A percentile compares a stretch with the other conserved stretches of the same genome.
These are phyloP conservation scores for Aspergillus sparsus DNA, from an alignment of 495 filamentous ascomycete genomes.

Conservation along the genomic window DNA sequence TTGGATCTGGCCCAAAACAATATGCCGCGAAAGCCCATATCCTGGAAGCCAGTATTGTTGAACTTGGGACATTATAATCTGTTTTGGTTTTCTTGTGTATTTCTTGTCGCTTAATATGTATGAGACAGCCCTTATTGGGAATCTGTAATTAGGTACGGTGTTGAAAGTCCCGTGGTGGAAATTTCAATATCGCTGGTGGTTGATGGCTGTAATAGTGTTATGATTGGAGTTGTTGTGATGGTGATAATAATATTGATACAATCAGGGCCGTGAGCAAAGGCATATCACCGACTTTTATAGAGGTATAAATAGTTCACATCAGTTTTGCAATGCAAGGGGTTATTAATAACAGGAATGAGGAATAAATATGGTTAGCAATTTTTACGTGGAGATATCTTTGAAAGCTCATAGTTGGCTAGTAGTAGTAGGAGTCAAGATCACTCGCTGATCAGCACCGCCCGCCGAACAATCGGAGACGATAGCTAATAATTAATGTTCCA, in stretches of 20 bases:
- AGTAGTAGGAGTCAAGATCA: slow-evolving; percentile 6
- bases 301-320: slow-evolving; percentile 22
- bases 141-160: slow-evolving; percentile 11
- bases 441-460: slow-evolving; percentile 16
- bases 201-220: neutral
- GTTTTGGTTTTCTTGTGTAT: neutral
- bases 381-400: slow-evolving; percentile 21
- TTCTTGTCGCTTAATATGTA: neutral
- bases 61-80: slow-evolving; percentile 36
- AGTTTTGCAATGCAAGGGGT: slow-evolving; percentile 21
- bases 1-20: slow-evolving; percentile 55
- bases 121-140: neutral
- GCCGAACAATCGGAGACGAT: slow-evolving; percentile 11
- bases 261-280: slow-evolving; percentile 15
- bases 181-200: too few species aligned
- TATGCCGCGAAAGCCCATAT: slow-evolving; percentile 53
- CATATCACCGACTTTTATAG: slow-evolving; percentile 21
- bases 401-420: slow-evolving; percentile 11
- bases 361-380: slow-evolving; percentile 16
- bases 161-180: slow-evolving; percentile 5
- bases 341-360: slow-evolving; percentile 19
- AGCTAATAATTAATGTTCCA: slow-evolving; percentile 6
- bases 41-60: slow-evolving; percentile 57
- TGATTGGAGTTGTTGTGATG: slow-evolving; percentile 7
- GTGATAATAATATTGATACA: slow-evolving; percentile 3